Conservation (phyloP, 306 rosid genomes). For the Spatholobus suberectus region DNA sequence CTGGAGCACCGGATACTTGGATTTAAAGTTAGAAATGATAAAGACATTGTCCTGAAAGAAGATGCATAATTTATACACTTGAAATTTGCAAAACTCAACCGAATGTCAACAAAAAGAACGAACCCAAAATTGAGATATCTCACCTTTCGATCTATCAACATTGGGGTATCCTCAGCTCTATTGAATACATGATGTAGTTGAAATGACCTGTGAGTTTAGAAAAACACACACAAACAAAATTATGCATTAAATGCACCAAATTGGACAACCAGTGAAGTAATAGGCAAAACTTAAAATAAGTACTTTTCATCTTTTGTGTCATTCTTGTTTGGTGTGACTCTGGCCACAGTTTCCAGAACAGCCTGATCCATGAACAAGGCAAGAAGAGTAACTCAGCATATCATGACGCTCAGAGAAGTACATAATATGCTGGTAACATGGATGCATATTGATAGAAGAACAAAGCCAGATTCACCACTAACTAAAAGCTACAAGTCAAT, state of each 20-base stretch:
- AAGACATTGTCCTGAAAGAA: constrained; percentile 90
- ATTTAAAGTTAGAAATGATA: constrained; percentile 87
- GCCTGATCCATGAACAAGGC: constrained; percentile 72
- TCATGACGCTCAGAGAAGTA: constrained; percentile 12
- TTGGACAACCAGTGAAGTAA: constrained; percentile 13
- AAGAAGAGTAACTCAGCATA: constrained; percentile 43
- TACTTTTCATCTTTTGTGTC: constrained; percentile 98
- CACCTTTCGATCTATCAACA: constrained; percentile 95
- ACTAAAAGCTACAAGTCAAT: neutral
- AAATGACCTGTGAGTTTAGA: constrained; percentile 64
- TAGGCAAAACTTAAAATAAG: constrained; percentile 42
- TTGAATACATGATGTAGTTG: constrained; percentile 84
- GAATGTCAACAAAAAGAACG: constrained; percentile 19
- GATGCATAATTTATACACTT: constrained; percentile 26
- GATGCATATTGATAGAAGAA: constrained; percentile 6
- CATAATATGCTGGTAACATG: neutral
- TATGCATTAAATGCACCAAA: constrained; percentile 7
- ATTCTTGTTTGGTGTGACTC: constrained; percentile 94
- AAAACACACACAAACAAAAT: constrained; percentile 34
- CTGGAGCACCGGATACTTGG: constrained; percentile 95
- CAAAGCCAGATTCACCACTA: constrained; percentile 29
- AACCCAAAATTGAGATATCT: constrained; percentile 34
- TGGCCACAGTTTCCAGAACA: constrained; percentile 96
- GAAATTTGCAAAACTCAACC: constrained; percentile 20
- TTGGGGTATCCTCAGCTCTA: constrained; percentile 93